These are phyloP conservation scores for Eucalyptus lansdowneana DNA, from an alignment of 345 rosid genomes.

Conservation along the genomic window DNA sequence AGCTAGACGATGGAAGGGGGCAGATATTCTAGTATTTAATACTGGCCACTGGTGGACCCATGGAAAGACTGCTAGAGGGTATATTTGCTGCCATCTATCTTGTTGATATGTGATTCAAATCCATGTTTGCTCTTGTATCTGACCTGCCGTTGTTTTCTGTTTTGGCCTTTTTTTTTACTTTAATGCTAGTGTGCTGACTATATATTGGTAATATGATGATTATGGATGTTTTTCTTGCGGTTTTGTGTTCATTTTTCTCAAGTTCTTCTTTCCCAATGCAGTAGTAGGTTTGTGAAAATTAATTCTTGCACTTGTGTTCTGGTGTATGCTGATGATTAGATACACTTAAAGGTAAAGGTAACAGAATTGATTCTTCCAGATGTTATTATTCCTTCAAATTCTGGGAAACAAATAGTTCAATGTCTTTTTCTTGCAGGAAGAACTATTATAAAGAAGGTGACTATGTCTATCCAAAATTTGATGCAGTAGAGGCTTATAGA, in stretches of 20 bases:
- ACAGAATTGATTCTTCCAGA: not conserved
- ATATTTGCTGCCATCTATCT: not conserved
- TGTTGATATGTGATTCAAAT: not conserved
- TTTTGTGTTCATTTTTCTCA: not conserved
- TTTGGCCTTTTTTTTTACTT: not conserved
- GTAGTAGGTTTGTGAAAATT: not conserved
- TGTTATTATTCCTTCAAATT: not conserved
- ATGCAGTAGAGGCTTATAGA: constrained; percentile 79
- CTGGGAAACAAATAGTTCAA: not conserved
- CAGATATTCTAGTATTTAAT: constrained; percentile 82
- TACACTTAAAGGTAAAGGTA: not conserved
- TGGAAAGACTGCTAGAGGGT: constrained; percentile 97
- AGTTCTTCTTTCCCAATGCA: not conserved
- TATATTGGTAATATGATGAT: not conserved
- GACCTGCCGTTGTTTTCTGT: not conserved
- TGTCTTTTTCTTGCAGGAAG: constrained; percentile 40
- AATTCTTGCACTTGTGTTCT: not conserved
- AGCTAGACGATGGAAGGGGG: constrained; percentile 56
- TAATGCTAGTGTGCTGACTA: not conserved
- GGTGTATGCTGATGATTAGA: not conserved
- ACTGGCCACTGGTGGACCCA: constrained; percentile 99
- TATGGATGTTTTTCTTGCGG: not conserved
- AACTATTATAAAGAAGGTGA: constrained; percentile 93
- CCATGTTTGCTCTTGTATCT: not conserved
- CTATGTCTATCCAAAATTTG: constrained; percentile 62